Evolutionary conservation across 371 early-diverging fungal genomes (phyloP).

Genomic region (Saksenaea vasiformis): DNA sequence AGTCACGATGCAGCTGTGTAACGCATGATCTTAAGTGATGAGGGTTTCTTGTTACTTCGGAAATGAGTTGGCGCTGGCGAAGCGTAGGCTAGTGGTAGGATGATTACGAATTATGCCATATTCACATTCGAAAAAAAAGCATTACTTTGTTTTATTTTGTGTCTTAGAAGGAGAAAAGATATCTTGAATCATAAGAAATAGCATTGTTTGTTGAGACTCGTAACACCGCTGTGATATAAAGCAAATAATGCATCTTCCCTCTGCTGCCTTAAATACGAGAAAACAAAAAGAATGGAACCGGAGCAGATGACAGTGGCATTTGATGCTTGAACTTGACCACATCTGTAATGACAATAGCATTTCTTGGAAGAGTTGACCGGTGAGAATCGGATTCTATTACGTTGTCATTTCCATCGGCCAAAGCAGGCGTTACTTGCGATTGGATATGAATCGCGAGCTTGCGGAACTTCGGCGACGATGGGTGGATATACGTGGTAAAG

Average conservation of each 20-base stretch:
- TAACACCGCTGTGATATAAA: background rate
- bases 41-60: too few relatives aligned
- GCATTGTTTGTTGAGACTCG: background rate
- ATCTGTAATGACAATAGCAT: slow-evolving; percentile 47
- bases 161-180: too few relatives aligned
- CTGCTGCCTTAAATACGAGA: slow-evolving; percentile 22
- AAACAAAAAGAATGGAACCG: slow-evolving; percentile 49
- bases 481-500: slow-evolving; percentile 57
- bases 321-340: slow-evolving; percentile 59
- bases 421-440: slow-evolving; percentile 48
- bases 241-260: background rate
- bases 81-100: too few relatives aligned
- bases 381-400: slow-evolving; percentile 6
- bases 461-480: slow-evolving; percentile 51
- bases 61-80: too few relatives aligned
- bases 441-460: slow-evolving; percentile 72
- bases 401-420: slow-evolving; percentile 17
- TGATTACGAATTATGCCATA: too few relatives aligned
- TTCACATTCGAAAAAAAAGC: too few relatives aligned
- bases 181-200: background rate
- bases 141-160: too few relatives aligned
- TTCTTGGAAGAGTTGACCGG: slow-evolving; percentile 37
- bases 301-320: slow-evolving; percentile 59
- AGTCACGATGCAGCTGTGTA: too few relatives aligned
- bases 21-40: too few relatives aligned